Conservation (phyloP, 306 rosid species). For the Quercus glauca region DNA sequence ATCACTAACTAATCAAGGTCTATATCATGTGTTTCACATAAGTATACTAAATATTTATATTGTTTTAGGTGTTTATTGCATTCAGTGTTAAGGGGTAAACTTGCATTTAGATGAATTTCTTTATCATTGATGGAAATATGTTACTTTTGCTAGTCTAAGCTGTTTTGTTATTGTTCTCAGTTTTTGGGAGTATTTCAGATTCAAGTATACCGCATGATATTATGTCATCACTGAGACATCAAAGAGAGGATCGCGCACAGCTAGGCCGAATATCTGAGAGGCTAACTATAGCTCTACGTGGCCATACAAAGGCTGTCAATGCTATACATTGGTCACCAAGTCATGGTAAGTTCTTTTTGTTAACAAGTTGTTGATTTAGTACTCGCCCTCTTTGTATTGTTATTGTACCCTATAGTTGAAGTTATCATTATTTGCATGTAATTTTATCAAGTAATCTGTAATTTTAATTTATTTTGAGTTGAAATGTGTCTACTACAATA, state of each 20-base stretch:
- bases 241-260: constrained; percentile 33
- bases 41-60: too few species aligned
- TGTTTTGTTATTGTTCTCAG: constrained; percentile 27
- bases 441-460: not conserved
- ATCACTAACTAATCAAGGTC: too few species aligned
- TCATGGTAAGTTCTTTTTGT: constrained; percentile 47
- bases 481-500: not conserved
- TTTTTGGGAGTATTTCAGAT: constrained; percentile 58
- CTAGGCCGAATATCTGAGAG: constrained; percentile 35
- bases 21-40: too few species aligned
- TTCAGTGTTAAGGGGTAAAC: not conserved
- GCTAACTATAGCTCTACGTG: constrained; percentile 42
- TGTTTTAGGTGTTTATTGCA: not conserved
- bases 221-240: constrained; percentile 50
- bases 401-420: not conserved
- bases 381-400: not conserved
- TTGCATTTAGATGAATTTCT: not conserved
- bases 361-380: constrained; percentile 9
- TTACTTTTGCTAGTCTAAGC: not conserved
- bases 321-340: constrained; percentile 79
- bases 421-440: not conserved
- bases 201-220: constrained; percentile 48
- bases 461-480: not conserved
- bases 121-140: constrained; percentile 3
- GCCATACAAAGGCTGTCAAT: constrained; percentile 70